Evolutionary conservation across 306 rosid species (phyloP).

Genomic region (Myrica gale): DNA sequence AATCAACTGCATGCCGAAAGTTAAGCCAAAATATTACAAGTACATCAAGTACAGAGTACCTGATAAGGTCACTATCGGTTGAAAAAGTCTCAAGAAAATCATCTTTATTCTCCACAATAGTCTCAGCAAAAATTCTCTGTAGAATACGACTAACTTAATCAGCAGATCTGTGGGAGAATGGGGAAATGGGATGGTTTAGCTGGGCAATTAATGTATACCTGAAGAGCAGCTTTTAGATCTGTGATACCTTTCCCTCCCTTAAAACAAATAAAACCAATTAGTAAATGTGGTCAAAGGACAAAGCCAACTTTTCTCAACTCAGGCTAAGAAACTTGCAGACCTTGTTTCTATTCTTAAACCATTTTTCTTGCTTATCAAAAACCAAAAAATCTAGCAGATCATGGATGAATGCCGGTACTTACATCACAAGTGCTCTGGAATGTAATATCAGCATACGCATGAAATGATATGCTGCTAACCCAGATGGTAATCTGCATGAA

Average conservation of each 20-base stretch:
- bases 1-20: conserved; percentile 1
- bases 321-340: background rate
- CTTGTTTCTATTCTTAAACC: background rate
- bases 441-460: conserved; percentile 66
- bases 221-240: conserved; percentile 68
- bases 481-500: conserved; percentile 69
- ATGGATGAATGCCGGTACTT: conserved; percentile 37
- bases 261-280: conserved; percentile 30
- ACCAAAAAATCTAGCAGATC: background rate
- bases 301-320: background rate
- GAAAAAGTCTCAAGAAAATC: conserved; percentile 70
- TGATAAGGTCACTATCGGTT: conserved; percentile 45
- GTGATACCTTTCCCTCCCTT: conserved; percentile 93
- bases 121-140: conserved; percentile 84
- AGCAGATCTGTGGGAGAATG: conserved; percentile 18
- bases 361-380: background rate
- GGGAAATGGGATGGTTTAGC: conserved; percentile 4
- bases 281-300: conserved; percentile 17
- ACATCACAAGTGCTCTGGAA: conserved; percentile 73
- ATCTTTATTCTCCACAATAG: conserved; percentile 74
- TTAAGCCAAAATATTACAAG: background rate
- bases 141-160: conserved; percentile 27
- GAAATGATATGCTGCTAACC: conserved; percentile 79
- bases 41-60: conserved; percentile 38
- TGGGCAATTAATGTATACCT: conserved; percentile 43